A percentile compares a stretch with the other conserved stretches of the same genome.
phyloP scores from a whole-genome alignment of 306 rosid species.

The Lathyrus tuberosus region DNA sequence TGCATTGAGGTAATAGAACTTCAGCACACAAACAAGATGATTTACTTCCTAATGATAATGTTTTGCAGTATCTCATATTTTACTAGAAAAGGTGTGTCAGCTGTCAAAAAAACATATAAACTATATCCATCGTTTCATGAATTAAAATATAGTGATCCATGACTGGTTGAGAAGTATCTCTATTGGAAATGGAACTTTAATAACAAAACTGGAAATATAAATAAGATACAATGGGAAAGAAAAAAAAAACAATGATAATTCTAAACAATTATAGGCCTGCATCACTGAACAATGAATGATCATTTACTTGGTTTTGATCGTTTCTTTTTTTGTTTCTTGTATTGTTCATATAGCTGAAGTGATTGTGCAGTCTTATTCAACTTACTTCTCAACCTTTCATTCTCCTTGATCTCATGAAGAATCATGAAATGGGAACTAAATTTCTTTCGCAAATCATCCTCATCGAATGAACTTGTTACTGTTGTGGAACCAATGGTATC shows the following conservation, averaged over 20 bases:
- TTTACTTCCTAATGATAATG: not conserved
- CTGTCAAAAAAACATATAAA: not conserved
- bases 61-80: not conserved
- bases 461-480: slow-evolving; percentile 45
- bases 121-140: not conserved
- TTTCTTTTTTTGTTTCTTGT: slow-evolving; percentile 61
- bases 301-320: slow-evolving; percentile 37
- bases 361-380: slow-evolving; percentile 54
- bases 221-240: not conserved
- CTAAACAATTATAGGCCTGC: not conserved
- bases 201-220: not conserved
- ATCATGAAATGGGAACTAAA: slow-evolving; percentile 66
- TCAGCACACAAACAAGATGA: not conserved
- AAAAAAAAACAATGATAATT: slow-evolving; percentile 5
- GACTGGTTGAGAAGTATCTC: slow-evolving; percentile 3
- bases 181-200: slow-evolving; percentile 3
- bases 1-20: too few species aligned
- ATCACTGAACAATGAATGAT: slow-evolving; percentile 23
- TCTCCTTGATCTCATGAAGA: slow-evolving; percentile 75
- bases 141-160: slow-evolving; percentile 13
- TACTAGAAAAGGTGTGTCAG: not conserved
- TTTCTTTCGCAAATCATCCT: slow-evolving; percentile 59
- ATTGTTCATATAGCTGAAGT: slow-evolving; percentile 67
- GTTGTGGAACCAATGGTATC: slow-evolving; percentile 35
- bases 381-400: slow-evolving; percentile 69